Evolutionary conservation across 306 rosid species (phyloP), one percentile per base, ranked within the genome.

Genomic region (Morella rubra): DNA sequence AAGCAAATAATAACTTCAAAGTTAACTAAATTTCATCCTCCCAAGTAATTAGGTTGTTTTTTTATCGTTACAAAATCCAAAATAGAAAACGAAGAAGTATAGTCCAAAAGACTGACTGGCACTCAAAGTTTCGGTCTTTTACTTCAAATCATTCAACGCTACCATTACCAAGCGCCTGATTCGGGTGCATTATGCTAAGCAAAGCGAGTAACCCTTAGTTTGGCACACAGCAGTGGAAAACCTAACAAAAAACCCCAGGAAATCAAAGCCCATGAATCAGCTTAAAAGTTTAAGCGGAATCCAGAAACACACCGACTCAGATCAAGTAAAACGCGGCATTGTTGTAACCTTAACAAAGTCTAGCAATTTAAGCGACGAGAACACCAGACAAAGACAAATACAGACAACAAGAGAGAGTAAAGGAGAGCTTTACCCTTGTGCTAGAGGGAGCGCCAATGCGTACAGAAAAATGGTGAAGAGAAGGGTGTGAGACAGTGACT

Each of bases 351-450:
- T 42, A 41, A 41, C 32, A 27, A 45, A 76, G 11, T 54, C 37
- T 52, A 76, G 22, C 68, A 74, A 74, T 18, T 78, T 73, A 46
- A 58, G 54, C 59, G 12, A 53, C 67, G 55, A 61, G 12, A 46
- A 54, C 56, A 65, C n/a, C 13, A 7, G 49, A 65, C 22, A 15
- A 62, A 6, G 40, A 54, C 60, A 47, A 4, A 13, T 42, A 55
- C 41, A 0, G 56, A 76, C 14, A 75, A 62, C 37, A 66, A 60
- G 53, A 32, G 60, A 20, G 66, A 82, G 45, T 27, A 27, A 1
- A 27, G 32, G 32, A 27, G 32, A 27, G 27, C 41, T 81, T 84
- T 55, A 88, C 97, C 87, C 73, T 73, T 81, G 13, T 46, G 62
- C 46, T 19, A 60, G 8, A 19, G 77, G 73, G 77, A 71, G 69